Evolutionary conservation across 495 filamentous ascomycete species (phyloP).

Genomic region (Jackrogersella multiformis): DNA sequence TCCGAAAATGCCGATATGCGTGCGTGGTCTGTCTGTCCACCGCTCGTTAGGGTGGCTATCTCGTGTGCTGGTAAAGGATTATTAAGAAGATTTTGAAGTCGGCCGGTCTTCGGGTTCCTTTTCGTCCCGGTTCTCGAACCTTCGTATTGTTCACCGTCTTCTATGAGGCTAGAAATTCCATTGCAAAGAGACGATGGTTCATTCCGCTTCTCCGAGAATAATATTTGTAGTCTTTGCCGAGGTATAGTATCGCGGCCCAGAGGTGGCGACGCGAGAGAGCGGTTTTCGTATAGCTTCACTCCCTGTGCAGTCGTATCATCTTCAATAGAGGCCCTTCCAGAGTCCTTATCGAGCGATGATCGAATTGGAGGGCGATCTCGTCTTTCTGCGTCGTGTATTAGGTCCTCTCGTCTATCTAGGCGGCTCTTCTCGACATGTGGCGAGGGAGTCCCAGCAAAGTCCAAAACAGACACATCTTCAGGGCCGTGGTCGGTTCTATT

Average conservation of each 20-base stretch:
- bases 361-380: not conserved
- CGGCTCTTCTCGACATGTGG: not conserved
- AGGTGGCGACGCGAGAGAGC: not conserved
- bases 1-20: constrained; percentile 24
- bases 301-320: not conserved
- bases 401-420: not conserved
- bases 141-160: constrained; percentile 27
- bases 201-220: not conserved
- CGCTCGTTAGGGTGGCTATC: constrained; percentile 3
- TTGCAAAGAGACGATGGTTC: not conserved
- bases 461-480: constrained; percentile 13
- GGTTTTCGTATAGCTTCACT: not conserved
- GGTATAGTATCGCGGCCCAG: constrained; percentile 13
- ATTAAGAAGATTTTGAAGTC: constrained; percentile 33
- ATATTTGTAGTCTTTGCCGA: not conserved
- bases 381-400: not conserved
- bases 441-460: not conserved
- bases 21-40: not conserved
- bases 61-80: constrained; percentile 35
- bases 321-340: not conserved
- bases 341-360: not conserved
- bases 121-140: not conserved
- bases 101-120: constrained; percentile 9
- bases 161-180: constrained; percentile 17
- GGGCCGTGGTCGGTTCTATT: constrained; percentile 29